A percentile compares a stretch with the other conserved stretches of the same genome.
Conservation (phyloP, 768 basidiomycete species). For the Mycena maculata region DNA sequence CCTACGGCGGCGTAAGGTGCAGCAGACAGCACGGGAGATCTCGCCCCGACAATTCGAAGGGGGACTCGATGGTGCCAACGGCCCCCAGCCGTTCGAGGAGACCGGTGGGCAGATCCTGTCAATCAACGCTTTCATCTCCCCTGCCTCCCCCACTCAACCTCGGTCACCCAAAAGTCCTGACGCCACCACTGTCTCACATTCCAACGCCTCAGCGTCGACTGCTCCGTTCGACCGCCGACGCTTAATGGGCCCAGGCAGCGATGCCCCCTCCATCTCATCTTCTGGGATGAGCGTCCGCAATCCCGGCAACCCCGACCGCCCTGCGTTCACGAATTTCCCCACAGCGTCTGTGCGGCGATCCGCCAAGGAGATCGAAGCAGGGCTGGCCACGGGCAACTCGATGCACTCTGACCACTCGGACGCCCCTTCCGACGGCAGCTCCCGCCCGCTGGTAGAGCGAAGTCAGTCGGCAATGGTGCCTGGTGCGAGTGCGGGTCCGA, state of each 20-base stretch:
- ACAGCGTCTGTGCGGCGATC: slow-evolving; percentile 36
- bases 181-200: slow-evolving; percentile 11
- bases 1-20: slow-evolving; percentile 24
- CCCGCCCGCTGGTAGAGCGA: slow-evolving; percentile 19
- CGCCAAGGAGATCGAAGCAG: slow-evolving; percentile 36
- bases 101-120: slow-evolving; percentile 32
- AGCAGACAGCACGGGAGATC: slow-evolving; percentile 14
- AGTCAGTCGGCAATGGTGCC: slow-evolving; percentile 18
- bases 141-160: slow-evolving; percentile 11
- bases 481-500: slow-evolving; percentile 21
- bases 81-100: slow-evolving; percentile 25
- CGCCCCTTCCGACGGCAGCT: not conserved
- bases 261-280: not conserved
- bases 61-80: slow-evolving; percentile 13
- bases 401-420: slow-evolving; percentile 25
- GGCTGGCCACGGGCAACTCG: slow-evolving; percentile 18
- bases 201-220: not conserved
- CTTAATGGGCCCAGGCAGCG: not conserved
- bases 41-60: slow-evolving; percentile 29
- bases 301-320: slow-evolving; percentile 28
- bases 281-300: slow-evolving; percentile 26
- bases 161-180: slow-evolving; percentile 13
- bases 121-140: slow-evolving; percentile 37
- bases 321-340: slow-evolving; percentile 33
- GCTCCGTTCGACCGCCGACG: slow-evolving; percentile 4